Evolutionary conservation across 805 yeast genomes (phyloP), one percentile per base, ranked within the genome.

Genomic region (Hanseniaspora taiwanica): DNA sequence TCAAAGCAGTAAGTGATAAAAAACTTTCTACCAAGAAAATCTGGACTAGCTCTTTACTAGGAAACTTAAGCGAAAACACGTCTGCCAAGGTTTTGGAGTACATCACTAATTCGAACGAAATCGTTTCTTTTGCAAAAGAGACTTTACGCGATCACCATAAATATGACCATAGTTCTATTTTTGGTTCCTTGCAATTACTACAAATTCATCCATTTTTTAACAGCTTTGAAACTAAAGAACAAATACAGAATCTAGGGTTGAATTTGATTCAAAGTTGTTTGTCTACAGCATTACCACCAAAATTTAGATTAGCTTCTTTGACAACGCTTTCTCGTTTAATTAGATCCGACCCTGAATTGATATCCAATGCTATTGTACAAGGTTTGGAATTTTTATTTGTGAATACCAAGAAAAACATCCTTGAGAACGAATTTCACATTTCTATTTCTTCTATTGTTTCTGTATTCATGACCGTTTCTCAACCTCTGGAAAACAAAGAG

Each of bases 1-100:
- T 57, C n/a, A 58, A 65, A 14, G 96, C 96, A 1, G 60, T 85
- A 12, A 54, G 59, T 12, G 87, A 82, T 29, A 69, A 81, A 49
- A 82, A 81, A 47, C 58, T 69, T 10, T 71, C 71, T 24, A 57
- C 82, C 19, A 71, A 80, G 48, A 74, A 73, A 51, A 60, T 74
- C 17, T 89, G 96, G 96, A 68, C 70, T 41, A 52, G 66, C 27
- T 58, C 72, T 27, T 51, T 80, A 20, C 42, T 56, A 36, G 38
- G 40, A 12, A 41, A 44, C 31, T 45, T 50, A 14, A 25, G 25
- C 14, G 17, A 33, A 10, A 35, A 48, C 3, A 54, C 69, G 1
- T 55, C 68, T 16, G 58, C 60, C 1, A 80, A 73, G 33, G 68
- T 74, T 62, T 29, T 49, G 62, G 13, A 62, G 76, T 27, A 83